Evolutionary conservation across 1,284 basidiomycete genomes (phyloP), one percentile per base, ranked within the genome.

Genomic region (Taiwanofungus camphoratus): DNA sequence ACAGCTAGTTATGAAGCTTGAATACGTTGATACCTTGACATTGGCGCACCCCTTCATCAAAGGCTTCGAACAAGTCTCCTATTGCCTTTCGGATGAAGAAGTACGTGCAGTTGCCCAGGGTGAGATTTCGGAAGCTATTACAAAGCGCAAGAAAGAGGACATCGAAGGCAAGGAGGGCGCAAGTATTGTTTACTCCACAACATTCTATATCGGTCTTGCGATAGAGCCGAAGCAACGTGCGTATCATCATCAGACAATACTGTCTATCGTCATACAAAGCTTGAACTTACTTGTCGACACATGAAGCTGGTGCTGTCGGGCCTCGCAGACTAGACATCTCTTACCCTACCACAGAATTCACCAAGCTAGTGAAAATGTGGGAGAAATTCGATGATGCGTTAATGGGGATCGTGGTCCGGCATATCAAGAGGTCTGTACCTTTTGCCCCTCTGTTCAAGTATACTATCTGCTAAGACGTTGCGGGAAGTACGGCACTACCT

Each of bases 1-100:
- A 41, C 93, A 94, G 63, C 76, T 99, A 18, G 92, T 99, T 39
- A 93, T 95, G 83, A 96, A 96, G 68, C 82, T 99, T 43, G 96
- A 99, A 73, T 87, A 87, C 58, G 90, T 95, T 52, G 93, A 97
- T 48, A 86, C 90, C 42, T 74, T 99, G 55, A 80, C 83, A 44
- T 73, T 94, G 45, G 95, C 94, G 21, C 96, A 99, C 70, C 96
- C 96, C 15, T 96, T 90, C 66, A 79, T 92, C 64, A 94, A 92
- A 63, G 92, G 93, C 22, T 94, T 97, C 62, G 89, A 94, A 52
- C 87, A 90, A 71, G 75, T 84, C 12, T 84, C 79, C 29, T 81
- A 91, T 62, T 97, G 93, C 63, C 57, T 88, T 35, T 80, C 80
- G 45, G 87, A 92, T 47, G 87, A 93, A 49, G 92, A 96, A 70